phyloP scores from a whole-genome alignment of 345 rosid genomes.

The Trapa incisa region DNA sequence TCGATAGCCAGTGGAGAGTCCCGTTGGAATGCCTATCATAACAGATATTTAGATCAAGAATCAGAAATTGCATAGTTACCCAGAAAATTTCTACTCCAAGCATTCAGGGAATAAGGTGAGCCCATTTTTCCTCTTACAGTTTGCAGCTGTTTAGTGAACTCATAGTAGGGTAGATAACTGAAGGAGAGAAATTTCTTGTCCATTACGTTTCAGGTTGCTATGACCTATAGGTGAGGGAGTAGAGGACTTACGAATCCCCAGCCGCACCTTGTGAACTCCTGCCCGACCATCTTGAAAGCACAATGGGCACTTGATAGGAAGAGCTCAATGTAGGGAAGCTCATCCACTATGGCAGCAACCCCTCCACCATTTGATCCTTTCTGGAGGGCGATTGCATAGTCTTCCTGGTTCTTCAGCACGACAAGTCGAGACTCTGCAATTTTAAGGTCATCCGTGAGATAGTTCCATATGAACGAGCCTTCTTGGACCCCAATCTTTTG shows the following conservation, averaged over 20 bases:
- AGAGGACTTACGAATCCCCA: slow-evolving; percentile 85
- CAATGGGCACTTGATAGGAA: slow-evolving; percentile 58
- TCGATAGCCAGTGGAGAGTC: slow-evolving; percentile 93
- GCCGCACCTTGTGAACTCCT: slow-evolving; percentile 81
- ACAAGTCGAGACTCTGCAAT: slow-evolving; percentile 59
- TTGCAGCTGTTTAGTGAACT: too few species aligned
- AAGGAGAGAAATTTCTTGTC: too few species aligned
- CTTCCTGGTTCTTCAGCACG: slow-evolving; percentile 33
- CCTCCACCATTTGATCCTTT: slow-evolving; percentile 59
- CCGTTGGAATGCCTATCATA: slow-evolving; percentile 72
- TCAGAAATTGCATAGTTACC: background rate
- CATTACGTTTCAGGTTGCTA: background rate
- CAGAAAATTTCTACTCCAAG: too few species aligned
- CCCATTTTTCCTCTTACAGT: too few species aligned
- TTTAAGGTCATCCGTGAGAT: slow-evolving; percentile 66
- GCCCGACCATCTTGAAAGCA: slow-evolving; percentile 62
- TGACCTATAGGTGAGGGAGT: background rate
- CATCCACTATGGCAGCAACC: slow-evolving; percentile 89
- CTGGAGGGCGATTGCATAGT: slow-evolving; percentile 41
- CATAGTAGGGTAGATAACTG: too few species aligned
- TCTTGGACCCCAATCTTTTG: slow-evolving; percentile 84
- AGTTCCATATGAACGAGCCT: slow-evolving; percentile 69
- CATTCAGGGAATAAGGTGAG: too few species aligned
- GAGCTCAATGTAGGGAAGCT: slow-evolving; percentile 79
- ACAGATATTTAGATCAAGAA: background rate